phyloP scores from a whole-genome alignment of 2,329 filamentous ascomycete species.

The Fusarium gaditjirri region DNA sequence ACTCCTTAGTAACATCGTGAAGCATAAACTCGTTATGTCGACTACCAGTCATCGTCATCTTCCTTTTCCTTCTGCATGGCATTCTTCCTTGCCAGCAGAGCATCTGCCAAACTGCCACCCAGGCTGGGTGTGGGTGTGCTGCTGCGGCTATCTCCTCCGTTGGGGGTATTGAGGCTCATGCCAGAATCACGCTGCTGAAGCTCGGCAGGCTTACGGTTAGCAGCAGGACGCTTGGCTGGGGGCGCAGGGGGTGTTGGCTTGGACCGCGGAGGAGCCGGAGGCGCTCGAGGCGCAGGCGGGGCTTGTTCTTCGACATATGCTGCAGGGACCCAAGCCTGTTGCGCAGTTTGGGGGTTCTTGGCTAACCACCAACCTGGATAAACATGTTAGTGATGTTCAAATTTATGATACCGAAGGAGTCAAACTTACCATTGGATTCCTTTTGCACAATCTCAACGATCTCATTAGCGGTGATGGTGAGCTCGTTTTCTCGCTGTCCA shows the following conservation, averaged over 20 bases:
- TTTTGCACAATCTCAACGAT: slow-evolving; percentile 92
- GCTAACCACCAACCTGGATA: slow-evolving; percentile 92
- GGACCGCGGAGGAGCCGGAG: slow-evolving; percentile 71
- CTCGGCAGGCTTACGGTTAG: slow-evolving; percentile 75
- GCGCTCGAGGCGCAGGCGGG: slow-evolving; percentile 69
- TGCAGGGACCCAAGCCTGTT: slow-evolving; percentile 93
- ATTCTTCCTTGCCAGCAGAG: slow-evolving; percentile 79
- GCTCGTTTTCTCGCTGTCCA: slow-evolving; percentile 85
- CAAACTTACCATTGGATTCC: slow-evolving; percentile 84
- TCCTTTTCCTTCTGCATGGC: slow-evolving; percentile 78
- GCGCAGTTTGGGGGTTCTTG: slow-evolving; percentile 66
- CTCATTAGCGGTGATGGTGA: slow-evolving; percentile 82
- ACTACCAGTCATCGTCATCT: slow-evolving; percentile 77
- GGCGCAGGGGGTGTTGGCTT: slow-evolving; percentile 82
- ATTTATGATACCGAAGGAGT: background rate
- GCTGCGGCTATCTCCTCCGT: slow-evolving; percentile 71
- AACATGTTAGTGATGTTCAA: slow-evolving; percentile 47
- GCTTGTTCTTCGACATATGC: slow-evolving; percentile 92
- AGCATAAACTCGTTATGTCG: slow-evolving; percentile 40
- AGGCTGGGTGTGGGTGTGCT: slow-evolving; percentile 78
- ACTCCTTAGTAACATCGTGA: slow-evolving; percentile 35
- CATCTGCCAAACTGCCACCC: slow-evolving; percentile 80
- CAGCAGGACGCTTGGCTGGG: slow-evolving; percentile 81
- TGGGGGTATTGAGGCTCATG: slow-evolving; percentile 69
- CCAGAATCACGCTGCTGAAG: slow-evolving; percentile 77